phyloP scores from a whole-genome alignment of 1,284 basidiomycete species.

The Peniophora sp. region DNA sequence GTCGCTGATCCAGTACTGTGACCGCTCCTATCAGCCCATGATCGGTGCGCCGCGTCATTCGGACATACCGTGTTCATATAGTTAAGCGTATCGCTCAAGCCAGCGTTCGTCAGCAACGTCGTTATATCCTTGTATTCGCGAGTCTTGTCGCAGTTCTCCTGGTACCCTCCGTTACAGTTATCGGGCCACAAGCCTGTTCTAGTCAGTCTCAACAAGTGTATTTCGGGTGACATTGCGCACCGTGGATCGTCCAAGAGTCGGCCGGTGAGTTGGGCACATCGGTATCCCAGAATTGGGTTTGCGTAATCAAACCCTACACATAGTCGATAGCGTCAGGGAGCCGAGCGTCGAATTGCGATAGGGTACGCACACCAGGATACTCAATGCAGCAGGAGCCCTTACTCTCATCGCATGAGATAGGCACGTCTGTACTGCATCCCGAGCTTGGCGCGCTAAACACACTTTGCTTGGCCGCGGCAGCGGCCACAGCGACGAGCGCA shows the following conservation, averaged over 20 bases:
- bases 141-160: constrained; percentile 57
- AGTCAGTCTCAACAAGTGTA: not conserved
- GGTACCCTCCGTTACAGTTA: constrained; percentile 62
- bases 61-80: constrained; percentile 63
- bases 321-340: not conserved
- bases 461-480: not conserved
- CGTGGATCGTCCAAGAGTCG: constrained; percentile 72
- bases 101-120: constrained; percentile 52
- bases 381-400: not conserved
- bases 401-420: not conserved
- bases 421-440: not conserved
- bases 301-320: not conserved
- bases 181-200: constrained; percentile 56
- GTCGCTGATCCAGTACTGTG: constrained; percentile 61
- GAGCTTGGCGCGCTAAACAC: not conserved
- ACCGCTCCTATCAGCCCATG: too few relatives aligned
- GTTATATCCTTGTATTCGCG: constrained; percentile 54
- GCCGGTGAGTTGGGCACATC: constrained; percentile 54
- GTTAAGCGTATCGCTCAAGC: constrained; percentile 50
- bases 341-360: not conserved
- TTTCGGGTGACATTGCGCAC: not conserved
- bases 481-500: too few relatives aligned
- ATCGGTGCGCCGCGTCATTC: too few relatives aligned
- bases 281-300: constrained; percentile 20
- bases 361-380: not conserved